Percentiles rank a stretch among this genome's conserved stretches.
phyloP scores from a whole-genome alignment of 305 asterid genomes.

The Solanum hybrid region DNA sequence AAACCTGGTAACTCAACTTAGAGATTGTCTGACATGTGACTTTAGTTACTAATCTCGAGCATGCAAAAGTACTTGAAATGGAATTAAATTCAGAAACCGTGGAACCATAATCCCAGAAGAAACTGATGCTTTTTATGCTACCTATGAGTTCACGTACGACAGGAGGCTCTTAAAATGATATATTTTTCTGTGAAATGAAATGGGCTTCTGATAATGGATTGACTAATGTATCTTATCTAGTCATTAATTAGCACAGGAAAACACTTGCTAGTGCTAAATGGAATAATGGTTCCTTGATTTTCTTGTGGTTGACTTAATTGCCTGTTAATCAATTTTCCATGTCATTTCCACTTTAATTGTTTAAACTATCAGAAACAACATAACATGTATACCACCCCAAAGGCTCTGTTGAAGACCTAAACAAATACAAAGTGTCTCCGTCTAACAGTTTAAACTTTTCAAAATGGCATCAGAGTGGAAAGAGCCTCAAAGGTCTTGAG shows the following conservation, averaged over 20 bases:
- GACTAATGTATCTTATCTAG: neutral
- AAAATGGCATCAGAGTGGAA: neutral
- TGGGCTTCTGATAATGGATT: neutral
- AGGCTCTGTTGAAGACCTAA: neutral
- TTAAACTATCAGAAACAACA: neutral
- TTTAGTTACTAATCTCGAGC: neutral
- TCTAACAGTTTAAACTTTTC: neutral
- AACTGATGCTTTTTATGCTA: neutral
- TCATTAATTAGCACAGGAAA: neutral
- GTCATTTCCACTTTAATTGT: neutral
- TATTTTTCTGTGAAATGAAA: neutral
- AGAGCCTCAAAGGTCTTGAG: neutral
- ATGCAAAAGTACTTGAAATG: conserved; percentile 1
- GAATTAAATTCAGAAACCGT: neutral
- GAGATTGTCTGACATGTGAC: neutral
- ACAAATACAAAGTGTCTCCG: neutral
- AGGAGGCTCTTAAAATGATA: neutral
- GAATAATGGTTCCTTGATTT: neutral
- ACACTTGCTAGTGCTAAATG: neutral
- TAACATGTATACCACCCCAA: neutral
- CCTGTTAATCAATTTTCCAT: neutral
- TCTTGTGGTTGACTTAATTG: neutral
- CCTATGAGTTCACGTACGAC: neutral
- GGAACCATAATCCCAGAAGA: neutral
- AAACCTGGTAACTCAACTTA: neutral